Percentiles rank a stretch among this genome's conserved stretches.
phyloP scores from a whole-genome alignment of 176 grass and related monocot genomes.

The Leersia perrieri region DNA sequence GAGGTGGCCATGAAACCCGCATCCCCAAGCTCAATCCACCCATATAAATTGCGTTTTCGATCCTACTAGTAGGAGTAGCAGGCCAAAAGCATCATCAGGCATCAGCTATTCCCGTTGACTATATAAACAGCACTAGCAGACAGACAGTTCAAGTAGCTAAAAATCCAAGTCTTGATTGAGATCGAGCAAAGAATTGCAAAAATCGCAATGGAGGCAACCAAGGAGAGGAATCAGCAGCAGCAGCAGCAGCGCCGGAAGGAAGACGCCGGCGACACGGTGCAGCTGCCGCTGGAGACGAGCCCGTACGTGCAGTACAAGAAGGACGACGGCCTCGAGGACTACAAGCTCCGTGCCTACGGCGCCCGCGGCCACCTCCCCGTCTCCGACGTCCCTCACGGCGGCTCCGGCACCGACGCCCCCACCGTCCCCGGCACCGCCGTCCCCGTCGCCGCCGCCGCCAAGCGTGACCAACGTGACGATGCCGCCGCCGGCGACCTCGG shows the following conservation, averaged over 20 bases:
- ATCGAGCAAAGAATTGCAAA: background rate
- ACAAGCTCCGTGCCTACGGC: constrained; percentile 78
- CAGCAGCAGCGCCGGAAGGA: background rate
- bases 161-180: background rate
- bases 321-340: constrained; percentile 59
- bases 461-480: background rate
- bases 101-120: too few species aligned
- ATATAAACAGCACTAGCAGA: background rate
- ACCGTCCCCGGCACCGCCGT: constrained; percentile 54
- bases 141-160: background rate
- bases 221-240: constrained; percentile 22
- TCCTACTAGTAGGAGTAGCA: background rate
- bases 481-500: constrained; percentile 19
- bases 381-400: constrained; percentile 45
- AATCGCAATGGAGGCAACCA: constrained; percentile 33
- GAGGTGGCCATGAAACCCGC: constrained; percentile 10
- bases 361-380: constrained; percentile 58
- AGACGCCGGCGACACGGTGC: constrained; percentile 23
- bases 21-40: background rate
- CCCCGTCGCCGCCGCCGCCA: background rate
- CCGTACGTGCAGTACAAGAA: constrained; percentile 67
- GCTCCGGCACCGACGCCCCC: constrained; percentile 50
- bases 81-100: background rate
- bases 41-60: background rate
- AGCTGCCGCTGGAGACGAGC: constrained; percentile 67